A percentile compares a stretch with the other conserved stretches of the same genome.
Conservation (phyloP, 768 basidiomycete species). For the Dentipellis fragilis region DNA sequence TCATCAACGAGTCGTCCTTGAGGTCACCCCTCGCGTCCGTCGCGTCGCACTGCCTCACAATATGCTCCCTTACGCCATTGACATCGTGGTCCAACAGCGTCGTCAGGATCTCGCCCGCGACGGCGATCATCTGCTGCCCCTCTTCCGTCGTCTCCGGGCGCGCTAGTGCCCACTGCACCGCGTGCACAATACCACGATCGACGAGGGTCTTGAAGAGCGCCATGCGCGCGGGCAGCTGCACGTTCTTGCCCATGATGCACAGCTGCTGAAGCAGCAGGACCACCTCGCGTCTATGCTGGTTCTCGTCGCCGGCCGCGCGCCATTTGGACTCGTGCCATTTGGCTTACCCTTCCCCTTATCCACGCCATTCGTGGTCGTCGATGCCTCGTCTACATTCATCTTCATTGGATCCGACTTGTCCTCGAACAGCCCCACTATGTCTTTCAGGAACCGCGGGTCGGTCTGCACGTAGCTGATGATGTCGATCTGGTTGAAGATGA, state of each 20-base stretch:
- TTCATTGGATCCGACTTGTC: constrained; percentile 16
- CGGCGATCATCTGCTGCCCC: constrained; percentile 56
- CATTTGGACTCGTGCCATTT: constrained; percentile 37
- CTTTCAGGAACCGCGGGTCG: constrained; percentile 64
- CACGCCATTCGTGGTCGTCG: constrained; percentile 8
- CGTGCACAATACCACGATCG: constrained; percentile 80
- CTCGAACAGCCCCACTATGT: constrained; percentile 62
- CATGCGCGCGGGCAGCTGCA: constrained; percentile 81
- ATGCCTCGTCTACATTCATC: constrained; percentile 19
- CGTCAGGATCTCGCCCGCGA: constrained; percentile 78
- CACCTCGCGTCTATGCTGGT: constrained; percentile 63
- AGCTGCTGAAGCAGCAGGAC: constrained; percentile 86
- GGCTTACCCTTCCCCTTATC: constrained; percentile 26
- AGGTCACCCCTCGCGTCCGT: constrained; percentile 43
- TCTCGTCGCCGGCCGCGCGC: constrained; percentile 34
- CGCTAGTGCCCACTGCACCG: constrained; percentile 88
- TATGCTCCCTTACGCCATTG: constrained; percentile 74
- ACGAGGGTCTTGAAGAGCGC: constrained; percentile 79
- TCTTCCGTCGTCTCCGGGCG: constrained; percentile 45
- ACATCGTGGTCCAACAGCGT: constrained; percentile 86
- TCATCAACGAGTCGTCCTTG: constrained; percentile 64
- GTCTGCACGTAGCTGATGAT: constrained; percentile 86
- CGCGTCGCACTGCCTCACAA: constrained; percentile 72
- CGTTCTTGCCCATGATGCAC: constrained; percentile 92
- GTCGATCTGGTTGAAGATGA: constrained; percentile 98